Evolutionary conservation across 2,329 filamentous ascomycete species (phyloP).

Genomic region (Fusarium sp.): DNA sequence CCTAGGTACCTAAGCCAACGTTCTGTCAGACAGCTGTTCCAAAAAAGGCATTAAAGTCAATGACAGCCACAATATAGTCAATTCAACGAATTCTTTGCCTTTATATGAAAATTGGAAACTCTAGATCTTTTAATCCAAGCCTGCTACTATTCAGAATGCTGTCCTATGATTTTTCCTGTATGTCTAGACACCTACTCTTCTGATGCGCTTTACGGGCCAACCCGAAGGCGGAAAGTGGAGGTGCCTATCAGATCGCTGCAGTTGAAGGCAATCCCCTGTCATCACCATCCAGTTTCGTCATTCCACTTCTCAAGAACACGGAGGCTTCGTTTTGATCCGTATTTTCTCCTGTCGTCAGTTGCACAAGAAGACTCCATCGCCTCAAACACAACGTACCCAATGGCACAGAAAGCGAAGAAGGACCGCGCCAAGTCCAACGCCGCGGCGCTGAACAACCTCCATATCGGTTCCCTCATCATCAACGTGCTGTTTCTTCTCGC

Average conservation of each 20-base stretch:
- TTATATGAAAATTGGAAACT: not conserved
- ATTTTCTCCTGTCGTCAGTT: not conserved
- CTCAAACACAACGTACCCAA: slow-evolving; percentile 44
- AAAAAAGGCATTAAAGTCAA: not conserved
- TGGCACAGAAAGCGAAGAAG: slow-evolving; percentile 73
- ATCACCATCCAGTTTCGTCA: slow-evolving; percentile 20
- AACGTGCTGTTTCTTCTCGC: slow-evolving; percentile 81
- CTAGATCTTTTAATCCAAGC: not conserved
- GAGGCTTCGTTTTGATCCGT: not conserved
- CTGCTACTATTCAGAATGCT: not conserved
- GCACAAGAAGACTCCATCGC: not conserved
- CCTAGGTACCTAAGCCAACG: too few relatives aligned
- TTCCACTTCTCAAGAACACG: slow-evolving; percentile 20
- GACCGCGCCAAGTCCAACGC: slow-evolving; percentile 81
- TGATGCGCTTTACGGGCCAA: not conserved
- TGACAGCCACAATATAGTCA: not conserved
- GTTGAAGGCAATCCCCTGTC: slow-evolving; percentile 14
- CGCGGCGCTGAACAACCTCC: slow-evolving; percentile 81
- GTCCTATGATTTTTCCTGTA: not conserved
- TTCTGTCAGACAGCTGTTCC: not conserved
- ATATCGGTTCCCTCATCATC: slow-evolving; percentile 77
- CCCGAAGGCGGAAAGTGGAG: slow-evolving; percentile 29
- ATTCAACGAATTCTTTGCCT: not conserved
- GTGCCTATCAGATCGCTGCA: slow-evolving; percentile 19
- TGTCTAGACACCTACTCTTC: not conserved